Base-by-base conservation (phyloP, 129 eudicot species). In the Tanacetum coccineum region DNA sequence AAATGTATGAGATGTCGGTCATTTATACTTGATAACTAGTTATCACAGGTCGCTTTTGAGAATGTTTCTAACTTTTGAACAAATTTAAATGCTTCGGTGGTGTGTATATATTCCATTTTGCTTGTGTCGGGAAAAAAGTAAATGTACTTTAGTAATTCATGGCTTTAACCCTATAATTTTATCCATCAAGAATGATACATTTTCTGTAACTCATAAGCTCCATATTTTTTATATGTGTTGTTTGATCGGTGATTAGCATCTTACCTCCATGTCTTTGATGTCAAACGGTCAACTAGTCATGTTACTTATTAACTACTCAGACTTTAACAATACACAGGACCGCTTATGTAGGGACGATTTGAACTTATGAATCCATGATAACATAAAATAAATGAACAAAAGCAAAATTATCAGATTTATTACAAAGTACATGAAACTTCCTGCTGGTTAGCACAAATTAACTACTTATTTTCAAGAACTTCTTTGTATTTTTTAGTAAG, bases 171-270 rank as follows among this genome's bases (percentile, higher is more conserved):
- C 25, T n/a, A n/a, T n/a, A n/a, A n/a, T n/a, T n/a, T n/a, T n/a
- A n/a, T n/a, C n/a, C n/a, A n/a, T n/a, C n/a, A 3, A 30, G 26
- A 4, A 66, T 50, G 46, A 50, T 17, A 28, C 17, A 59, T n/a
- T 66, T 66, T 15, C 56, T 51, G 49, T 9, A 66, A 66, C 61
- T 66, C 60, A 10, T 26, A 42, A 51, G 5, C 46, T 50, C 49
- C 69, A 45, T 64, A 4, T 6, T 44, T 21, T 64, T 53, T 9
- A 64, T 5, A 11, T 64, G 18, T 64, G 40, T 21, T 64, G 13
- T 46, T 63, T 63, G 68, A 42, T 64, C 40, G 8, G 8, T 32
- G 39, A 32, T 28, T 3, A 28, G 66, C 20, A 50, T 61, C 13
- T 3, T 39, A 36, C 65, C 65, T 59, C 12, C 47, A 30, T 4